Evolutionary conservation across 1,139 yeast species (phyloP).

Genomic region (Taiozyma sp.): DNA sequence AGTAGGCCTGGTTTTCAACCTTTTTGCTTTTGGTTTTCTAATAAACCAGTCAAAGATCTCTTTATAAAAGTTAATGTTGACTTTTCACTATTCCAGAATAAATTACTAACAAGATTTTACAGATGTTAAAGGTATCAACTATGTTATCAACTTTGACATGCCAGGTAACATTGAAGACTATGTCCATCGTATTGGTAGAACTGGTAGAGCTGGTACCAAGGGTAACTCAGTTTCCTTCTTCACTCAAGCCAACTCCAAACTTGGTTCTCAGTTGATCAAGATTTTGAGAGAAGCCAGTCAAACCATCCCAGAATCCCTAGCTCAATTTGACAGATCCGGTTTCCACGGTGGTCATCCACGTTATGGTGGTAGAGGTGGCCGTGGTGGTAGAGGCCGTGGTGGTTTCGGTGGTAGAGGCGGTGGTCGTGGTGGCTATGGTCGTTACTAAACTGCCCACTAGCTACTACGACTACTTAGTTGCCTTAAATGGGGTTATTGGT

Average conservation of each 20-base stretch:
- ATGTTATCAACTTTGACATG: constrained; percentile 92
- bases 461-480: too few species aligned
- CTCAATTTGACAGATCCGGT: constrained; percentile 39
- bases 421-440: constrained; percentile 8
- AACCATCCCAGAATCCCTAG: constrained; percentile 62
- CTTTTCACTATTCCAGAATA: background rate
- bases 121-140: constrained; percentile 97
- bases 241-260: constrained; percentile 79
- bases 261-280: constrained; percentile 87
- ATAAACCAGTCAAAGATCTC: constrained; percentile 4
- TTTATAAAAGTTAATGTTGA: background rate
- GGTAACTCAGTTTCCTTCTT: constrained; percentile 97
- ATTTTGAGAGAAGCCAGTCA: constrained; percentile 96
- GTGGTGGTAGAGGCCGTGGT: constrained; percentile 34
- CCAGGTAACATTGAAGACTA: constrained; percentile 98
- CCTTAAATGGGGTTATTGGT: background rate
- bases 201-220: constrained; percentile 96
- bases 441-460: background rate
- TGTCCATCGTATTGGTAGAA: constrained; percentile 60
- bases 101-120: constrained; percentile 29
- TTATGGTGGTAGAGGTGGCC: constrained; percentile 40
- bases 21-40: background rate
- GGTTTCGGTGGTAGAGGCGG: constrained; percentile 22
- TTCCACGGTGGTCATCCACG: constrained; percentile 55
- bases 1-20: background rate